Conservation (phyloP, 192 early-diverging fungal species). For the Coemansia aciculifera region DNA sequence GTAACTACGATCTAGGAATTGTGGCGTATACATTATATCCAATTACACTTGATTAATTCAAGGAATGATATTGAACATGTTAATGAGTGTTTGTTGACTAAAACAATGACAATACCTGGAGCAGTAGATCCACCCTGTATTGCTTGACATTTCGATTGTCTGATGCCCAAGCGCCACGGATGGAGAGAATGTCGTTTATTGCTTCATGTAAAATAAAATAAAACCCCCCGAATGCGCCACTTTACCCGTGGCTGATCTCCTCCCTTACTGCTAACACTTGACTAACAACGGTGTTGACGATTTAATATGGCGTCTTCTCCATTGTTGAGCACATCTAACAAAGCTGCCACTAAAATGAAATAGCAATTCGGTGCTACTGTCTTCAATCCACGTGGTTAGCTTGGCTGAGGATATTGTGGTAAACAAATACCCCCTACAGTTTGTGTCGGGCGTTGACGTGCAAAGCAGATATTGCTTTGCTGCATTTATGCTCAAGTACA, state of each 20-base stretch:
- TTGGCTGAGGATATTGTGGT: background rate
- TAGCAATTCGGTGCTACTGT: background rate
- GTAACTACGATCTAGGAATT: background rate
- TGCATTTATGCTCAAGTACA: background rate
- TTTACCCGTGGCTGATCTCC: constrained; percentile 1
- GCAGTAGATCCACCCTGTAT: background rate
- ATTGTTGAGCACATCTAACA: constrained; percentile 2
- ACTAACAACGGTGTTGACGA: background rate
- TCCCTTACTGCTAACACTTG: background rate
- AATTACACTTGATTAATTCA: background rate
- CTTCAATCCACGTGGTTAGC: background rate
- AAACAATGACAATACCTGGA: background rate
- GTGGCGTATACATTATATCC: background rate
- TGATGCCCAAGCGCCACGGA: background rate
- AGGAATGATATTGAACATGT: background rate
- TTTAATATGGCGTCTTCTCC: constrained; percentile 8
- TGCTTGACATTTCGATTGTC: background rate
- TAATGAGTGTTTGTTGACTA: background rate
- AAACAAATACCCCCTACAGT: background rate
- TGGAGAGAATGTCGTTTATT: background rate
- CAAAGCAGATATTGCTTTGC: background rate
- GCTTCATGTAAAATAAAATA: background rate
- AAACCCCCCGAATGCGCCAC: background rate
- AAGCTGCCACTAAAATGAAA: constrained; percentile 1
- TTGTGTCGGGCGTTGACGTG: background rate